Evolutionary conservation across 208 protist species (phyloP), one percentile per base, ranked within the genome.

Genomic region (Acanthamoeba healyi): DNA sequence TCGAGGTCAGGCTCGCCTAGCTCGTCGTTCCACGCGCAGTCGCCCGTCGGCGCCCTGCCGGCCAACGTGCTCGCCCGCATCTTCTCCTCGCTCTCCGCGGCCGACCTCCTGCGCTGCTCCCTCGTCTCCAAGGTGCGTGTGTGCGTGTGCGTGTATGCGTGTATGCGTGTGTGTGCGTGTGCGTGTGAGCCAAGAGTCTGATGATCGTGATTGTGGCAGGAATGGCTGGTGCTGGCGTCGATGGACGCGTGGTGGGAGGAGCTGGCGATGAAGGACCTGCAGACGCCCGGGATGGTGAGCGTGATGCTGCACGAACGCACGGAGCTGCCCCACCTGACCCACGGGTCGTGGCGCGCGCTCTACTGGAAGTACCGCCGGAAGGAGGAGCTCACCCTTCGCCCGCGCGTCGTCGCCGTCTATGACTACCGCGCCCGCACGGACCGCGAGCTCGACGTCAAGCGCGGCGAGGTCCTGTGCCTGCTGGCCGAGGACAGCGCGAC

Each of bases 321-420:
- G 19, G 40, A 91, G 84, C n/a, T 91, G 84, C 56, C 51, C 5
- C 32, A 91, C 32, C 84, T 91, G 51, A 84, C 42, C n/a, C 74
- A 56, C 74, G 74, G 74, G 4, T 74, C 56, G 19, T 91, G 84
- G 84, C 51, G 58, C 36, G 36, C 9, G 84, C 84, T 91, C 56
- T 91, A 74, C 84, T 91, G 44, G 32, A 91, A 91, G 58, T 91
- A 91, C 54, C 51, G 58, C 56, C 51, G 40, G 51, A 65, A 70
- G 26, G 84, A 91, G 38, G 32, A 34, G n/a, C 32, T n/a, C 38
- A 51, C 42, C 2, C 34, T 24, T 6, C 51, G 44, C 10, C 84
- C 56, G 56, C 58, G 56, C 38, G 84, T 91, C 19, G 36, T 91
- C n/a, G 84, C 42, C 34, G 15, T 65, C 84, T 91, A 91, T 32